A percentile compares a stretch with the other conserved stretches of the same genome.
Conservation (phyloP, 352 stramenopile genomes). For the Pythium guiyangense region DNA sequence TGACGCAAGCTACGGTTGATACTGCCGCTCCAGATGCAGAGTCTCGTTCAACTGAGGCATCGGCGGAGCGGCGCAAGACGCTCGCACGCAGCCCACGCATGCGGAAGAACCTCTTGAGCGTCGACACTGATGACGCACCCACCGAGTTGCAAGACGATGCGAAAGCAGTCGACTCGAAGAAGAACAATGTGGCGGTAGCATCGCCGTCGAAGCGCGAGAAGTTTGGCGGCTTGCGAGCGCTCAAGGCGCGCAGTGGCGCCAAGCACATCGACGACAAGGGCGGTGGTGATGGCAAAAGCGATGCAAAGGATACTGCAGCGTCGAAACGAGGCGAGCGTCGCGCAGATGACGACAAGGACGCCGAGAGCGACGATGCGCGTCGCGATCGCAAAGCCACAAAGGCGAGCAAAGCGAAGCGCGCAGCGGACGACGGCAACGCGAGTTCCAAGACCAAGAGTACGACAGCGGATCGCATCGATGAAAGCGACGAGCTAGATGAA, state of each 20-base stretch:
- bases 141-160: not conserved
- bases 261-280: not conserved
- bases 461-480: not conserved
- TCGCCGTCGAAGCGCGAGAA: not conserved
- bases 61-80: not conserved
- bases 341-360: not conserved
- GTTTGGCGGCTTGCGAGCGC: not conserved
- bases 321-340: not conserved
- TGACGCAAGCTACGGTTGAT: not conserved
- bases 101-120: conserved; percentile 1
- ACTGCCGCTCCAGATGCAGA: not conserved
- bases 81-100: conserved; percentile 8
- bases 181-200: not conserved
- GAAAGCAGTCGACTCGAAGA: not conserved
- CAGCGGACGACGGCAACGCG: not conserved
- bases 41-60: not conserved
- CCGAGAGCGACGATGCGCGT: not conserved
- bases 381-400: not conserved
- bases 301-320: not conserved
- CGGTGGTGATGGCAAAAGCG: not conserved
- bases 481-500: conserved; percentile 5
- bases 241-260: not conserved
- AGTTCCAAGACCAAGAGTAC: not conserved
- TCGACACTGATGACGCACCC: not conserved
- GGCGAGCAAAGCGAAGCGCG: not conserved